A percentile compares a stretch with the other conserved stretches of the same genome.
Evolutionary conservation across 192 early-diverging fungal species (phyloP).

Genomic region (Backusella luteola): DNA sequence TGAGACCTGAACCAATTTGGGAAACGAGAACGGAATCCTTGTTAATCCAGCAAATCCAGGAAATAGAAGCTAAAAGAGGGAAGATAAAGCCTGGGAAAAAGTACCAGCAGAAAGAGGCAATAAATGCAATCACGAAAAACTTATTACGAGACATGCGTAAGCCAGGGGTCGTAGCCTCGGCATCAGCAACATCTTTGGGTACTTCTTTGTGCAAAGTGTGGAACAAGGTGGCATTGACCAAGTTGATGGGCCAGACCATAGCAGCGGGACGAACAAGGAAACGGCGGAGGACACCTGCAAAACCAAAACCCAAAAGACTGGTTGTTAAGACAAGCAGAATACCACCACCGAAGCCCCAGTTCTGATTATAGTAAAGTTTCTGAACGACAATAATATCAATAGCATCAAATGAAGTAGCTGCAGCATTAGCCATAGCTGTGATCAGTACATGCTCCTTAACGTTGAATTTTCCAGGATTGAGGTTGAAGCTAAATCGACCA

Average conservation of each 20-base stretch:
- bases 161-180: constrained; percentile 24
- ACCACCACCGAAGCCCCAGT: constrained; percentile 61
- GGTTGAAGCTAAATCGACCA: constrained; percentile 45
- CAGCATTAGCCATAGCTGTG: constrained; percentile 70
- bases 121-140: constrained; percentile 47
- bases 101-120: constrained; percentile 47
- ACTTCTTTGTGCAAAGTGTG: constrained; percentile 44
- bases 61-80: constrained; percentile 62
- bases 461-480: constrained; percentile 87
- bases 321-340: constrained; percentile 72
- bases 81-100: constrained; percentile 68
- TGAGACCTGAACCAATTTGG: constrained; percentile 52
- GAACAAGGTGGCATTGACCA: constrained; percentile 49
- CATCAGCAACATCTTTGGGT: constrained; percentile 26
- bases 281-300: constrained; percentile 39
- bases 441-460: constrained; percentile 90
- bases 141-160: constrained; percentile 31
- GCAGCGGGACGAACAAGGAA: constrained; percentile 47
- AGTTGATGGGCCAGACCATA: constrained; percentile 51
- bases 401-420: constrained; percentile 70
- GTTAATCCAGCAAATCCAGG: constrained; percentile 64
- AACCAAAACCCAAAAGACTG: constrained; percentile 45
- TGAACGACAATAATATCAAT: constrained; percentile 76
- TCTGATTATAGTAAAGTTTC: constrained; percentile 62
- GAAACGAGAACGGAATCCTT: constrained; percentile 45